phyloP scores from a whole-genome alignment of 2,329 filamentous ascomycete genomes.

The Claviceps pusilla region DNA sequence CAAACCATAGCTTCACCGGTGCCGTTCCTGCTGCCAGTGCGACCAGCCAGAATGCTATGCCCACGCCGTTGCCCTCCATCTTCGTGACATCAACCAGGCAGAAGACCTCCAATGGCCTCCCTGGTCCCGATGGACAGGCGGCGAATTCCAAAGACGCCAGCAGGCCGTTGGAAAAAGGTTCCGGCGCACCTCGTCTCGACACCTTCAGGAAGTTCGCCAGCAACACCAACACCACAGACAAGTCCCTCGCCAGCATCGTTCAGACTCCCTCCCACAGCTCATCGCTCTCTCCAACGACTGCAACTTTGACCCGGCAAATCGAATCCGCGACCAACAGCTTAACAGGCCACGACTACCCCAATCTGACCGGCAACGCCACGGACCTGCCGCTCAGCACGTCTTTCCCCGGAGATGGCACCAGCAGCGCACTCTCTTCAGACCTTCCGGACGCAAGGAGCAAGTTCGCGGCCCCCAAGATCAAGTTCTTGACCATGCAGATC shows the following conservation, averaged over 20 bases:
- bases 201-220: slow-evolving; percentile 1
- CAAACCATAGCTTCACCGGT: neutral
- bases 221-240: neutral
- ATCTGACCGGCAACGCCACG: too few species aligned
- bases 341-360: too few species aligned
- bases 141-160: neutral
- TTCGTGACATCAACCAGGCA: neutral
- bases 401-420: too few species aligned
- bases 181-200: neutral
- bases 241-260: too few species aligned
- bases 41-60: too few species aligned
- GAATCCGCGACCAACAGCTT: too few species aligned
- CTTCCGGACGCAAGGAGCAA: neutral
- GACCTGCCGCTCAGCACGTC: too few species aligned
- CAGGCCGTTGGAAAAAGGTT: neutral
- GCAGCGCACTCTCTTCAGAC: too few species aligned
- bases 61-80: too few species aligned
- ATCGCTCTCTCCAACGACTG: neutral
- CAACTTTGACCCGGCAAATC: too few species aligned
- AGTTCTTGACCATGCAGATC: neutral
- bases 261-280: neutral
- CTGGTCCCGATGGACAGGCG: too few species aligned
- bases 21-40: neutral
- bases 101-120: neutral
- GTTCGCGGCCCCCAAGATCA: neutral